Conservation (phyloP, 2,329 filamentous ascomycete species). For the Alternaria metachromatica region DNA sequence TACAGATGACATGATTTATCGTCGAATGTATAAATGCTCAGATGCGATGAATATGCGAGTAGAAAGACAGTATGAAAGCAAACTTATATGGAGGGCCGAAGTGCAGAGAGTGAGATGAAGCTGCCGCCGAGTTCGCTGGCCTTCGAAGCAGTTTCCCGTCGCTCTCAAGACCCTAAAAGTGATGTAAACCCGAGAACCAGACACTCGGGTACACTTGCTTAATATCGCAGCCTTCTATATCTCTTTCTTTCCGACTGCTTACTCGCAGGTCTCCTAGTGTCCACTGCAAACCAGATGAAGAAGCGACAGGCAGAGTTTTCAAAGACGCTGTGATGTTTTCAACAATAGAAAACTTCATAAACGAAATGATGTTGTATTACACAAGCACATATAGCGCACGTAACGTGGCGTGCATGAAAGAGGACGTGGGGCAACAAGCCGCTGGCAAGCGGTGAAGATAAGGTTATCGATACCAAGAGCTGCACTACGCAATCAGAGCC, state of each 20-base stretch:
- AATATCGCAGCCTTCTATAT: background rate
- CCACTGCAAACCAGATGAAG: background rate
- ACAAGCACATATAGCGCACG: background rate
- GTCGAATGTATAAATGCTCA: background rate
- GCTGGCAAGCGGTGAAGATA: constrained; percentile 28
- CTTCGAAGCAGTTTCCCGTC: background rate
- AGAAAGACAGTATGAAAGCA: background rate
- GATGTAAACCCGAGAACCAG: background rate
- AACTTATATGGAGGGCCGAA: background rate
- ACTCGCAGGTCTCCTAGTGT: background rate
- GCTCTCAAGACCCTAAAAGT: background rate
- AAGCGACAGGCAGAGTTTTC: background rate
- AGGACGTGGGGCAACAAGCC: background rate
- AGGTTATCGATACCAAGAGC: constrained; percentile 26
- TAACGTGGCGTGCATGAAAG: background rate
- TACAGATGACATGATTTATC: constrained; percentile 23
- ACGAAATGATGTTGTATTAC: background rate
- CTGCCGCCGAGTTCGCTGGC: background rate
- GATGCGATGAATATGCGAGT: background rate
- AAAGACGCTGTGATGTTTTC: background rate
- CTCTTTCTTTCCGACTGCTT: background rate
- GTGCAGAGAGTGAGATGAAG: background rate
- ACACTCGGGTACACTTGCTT: background rate
- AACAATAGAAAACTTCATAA: background rate
- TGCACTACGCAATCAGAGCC: constrained; percentile 16